Evolutionary conservation across 1,284 basidiomycete genomes (phyloP).

Genomic region (Schizophyllum commune): DNA sequence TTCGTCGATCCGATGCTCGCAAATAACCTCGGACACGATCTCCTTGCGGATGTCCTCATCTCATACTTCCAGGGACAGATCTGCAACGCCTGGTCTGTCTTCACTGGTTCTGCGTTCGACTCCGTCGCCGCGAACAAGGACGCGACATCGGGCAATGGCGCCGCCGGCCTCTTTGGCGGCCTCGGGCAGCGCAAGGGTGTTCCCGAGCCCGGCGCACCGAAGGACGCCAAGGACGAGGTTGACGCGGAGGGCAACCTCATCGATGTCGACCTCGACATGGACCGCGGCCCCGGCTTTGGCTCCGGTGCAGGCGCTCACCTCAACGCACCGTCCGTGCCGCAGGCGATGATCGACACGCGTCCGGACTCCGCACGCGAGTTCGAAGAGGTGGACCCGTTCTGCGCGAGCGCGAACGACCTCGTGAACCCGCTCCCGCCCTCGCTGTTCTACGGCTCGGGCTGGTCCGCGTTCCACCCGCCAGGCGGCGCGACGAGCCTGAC

Average conservation of each 20-base stretch:
- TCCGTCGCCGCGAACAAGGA: constrained; percentile 40
- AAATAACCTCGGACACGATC: constrained; percentile 70
- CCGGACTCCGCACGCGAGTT: constrained; percentile 52
- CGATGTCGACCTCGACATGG: constrained; percentile 9
- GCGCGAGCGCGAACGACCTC: constrained; percentile 88
- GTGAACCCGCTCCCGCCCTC: constrained; percentile 89
- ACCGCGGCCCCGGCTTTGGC: not conserved
- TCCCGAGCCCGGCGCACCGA: constrained; percentile 32
- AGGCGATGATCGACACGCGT: constrained; percentile 65
- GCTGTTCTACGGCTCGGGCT: constrained; percentile 86
- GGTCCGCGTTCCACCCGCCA: constrained; percentile 71
- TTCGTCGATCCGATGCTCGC: constrained; percentile 83
- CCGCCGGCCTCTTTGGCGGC: constrained; percentile 65
- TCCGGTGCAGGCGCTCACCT: constrained; percentile 14
- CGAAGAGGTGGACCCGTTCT: constrained; percentile 83
- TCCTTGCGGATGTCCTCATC: constrained; percentile 80
- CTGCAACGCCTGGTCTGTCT: constrained; percentile 77
- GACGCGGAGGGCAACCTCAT: constrained; percentile 22
- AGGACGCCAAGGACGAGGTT: constrained; percentile 21
- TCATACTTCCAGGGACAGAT: constrained; percentile 85
- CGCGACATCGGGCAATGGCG: constrained; percentile 27
- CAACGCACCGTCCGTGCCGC: constrained; percentile 46
- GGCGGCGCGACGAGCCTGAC: constrained; percentile 28
- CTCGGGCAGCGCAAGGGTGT: constrained; percentile 62
- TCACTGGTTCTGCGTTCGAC: constrained; percentile 58